Percentiles rank a stretch among this genome's conserved stretches.
These are phyloP conservation scores for Tulasnella sp. DNA, from an alignment of 768 basidiomycete genomes.

Conservation along the genomic window DNA sequence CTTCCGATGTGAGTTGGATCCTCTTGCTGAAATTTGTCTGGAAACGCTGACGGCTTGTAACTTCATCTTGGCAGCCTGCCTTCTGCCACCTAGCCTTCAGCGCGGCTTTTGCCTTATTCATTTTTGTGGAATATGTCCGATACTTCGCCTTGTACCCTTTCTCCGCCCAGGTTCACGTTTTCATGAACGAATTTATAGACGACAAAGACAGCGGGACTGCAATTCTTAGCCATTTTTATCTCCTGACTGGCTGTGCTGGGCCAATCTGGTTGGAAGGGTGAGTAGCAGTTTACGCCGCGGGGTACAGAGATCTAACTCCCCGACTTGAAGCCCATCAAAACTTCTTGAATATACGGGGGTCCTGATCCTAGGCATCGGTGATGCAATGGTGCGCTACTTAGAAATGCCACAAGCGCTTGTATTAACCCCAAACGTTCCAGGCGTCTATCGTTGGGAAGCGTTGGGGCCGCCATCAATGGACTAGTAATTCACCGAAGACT, in stretches of 20 bases:
- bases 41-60: slow-evolving; percentile 7
- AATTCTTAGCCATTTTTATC: slow-evolving; percentile 94
- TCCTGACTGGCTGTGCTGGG: slow-evolving; percentile 91
- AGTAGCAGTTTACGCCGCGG: slow-evolving; percentile 35
- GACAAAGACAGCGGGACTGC: slow-evolving; percentile 92
- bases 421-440: slow-evolving; percentile 39
- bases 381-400: slow-evolving; percentile 67
- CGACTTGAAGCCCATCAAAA: slow-evolving; percentile 41
- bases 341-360: slow-evolving; percentile 77
- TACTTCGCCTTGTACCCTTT: slow-evolving; percentile 98
- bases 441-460: slow-evolving; percentile 91
- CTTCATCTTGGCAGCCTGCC: slow-evolving; percentile 61
- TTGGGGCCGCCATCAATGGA: slow-evolving; percentile 79
- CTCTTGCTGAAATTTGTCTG: neutral
- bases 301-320: neutral
- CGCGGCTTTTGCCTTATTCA: slow-evolving; percentile 90
- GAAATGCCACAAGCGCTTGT: neutral
- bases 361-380: slow-evolving; percentile 84
- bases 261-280: slow-evolving; percentile 94
- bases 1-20: slow-evolving; percentile 68
- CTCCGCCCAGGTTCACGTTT: slow-evolving; percentile 86
- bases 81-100: slow-evolving; percentile 95
- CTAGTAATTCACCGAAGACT: slow-evolving; percentile 77
- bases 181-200: slow-evolving; percentile 97
- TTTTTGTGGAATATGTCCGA: slow-evolving; percentile 93